Percentiles rank a stretch among this genome's conserved stretches.
These are phyloP conservation scores for Gilbertella persicaria DNA, from an alignment of 371 early-diverging fungal species.

Conservation along the genomic window DNA sequence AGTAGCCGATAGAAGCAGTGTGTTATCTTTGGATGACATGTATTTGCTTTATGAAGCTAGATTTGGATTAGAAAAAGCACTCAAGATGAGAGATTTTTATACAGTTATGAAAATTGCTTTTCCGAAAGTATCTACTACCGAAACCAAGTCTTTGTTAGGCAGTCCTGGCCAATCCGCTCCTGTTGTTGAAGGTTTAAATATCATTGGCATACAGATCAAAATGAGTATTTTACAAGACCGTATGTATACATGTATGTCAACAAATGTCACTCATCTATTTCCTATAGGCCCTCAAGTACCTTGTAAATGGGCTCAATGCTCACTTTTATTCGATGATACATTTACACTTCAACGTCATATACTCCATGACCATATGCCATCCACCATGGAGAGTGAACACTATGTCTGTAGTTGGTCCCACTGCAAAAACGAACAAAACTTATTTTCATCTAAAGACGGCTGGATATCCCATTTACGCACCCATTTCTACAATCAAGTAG, in stretches of 20 bases:
- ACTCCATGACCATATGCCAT: conserved; percentile 38
- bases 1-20: conserved; percentile 32
- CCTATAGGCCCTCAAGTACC: conserved; percentile 23
- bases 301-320: conserved; percentile 58
- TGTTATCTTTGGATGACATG: conserved; percentile 48
- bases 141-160: conserved; percentile 1
- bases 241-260: conserved; percentile 9
- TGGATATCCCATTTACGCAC: conserved; percentile 24
- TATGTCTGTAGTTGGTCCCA: conserved; percentile 9
- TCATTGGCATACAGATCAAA: conserved; percentile 36
- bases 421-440: conserved; percentile 8
- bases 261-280: neutral
- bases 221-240: conserved; percentile 38
- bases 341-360: conserved; percentile 51
- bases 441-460: conserved; percentile 11
- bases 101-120: conserved; percentile 47
- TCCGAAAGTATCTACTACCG: conserved; percentile 23
- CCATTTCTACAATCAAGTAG: conserved; percentile 16
- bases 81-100: conserved; percentile 46
- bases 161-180: conserved; percentile 14
- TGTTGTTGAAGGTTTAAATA: conserved; percentile 30
- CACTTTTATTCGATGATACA: conserved; percentile 46
- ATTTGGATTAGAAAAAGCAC: conserved; percentile 48
- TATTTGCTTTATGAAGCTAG: conserved; percentile 46
- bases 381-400: neutral